Base-by-base conservation (phyloP, 768 basidiomycete species). In the Pleurotus djamor region DNA sequence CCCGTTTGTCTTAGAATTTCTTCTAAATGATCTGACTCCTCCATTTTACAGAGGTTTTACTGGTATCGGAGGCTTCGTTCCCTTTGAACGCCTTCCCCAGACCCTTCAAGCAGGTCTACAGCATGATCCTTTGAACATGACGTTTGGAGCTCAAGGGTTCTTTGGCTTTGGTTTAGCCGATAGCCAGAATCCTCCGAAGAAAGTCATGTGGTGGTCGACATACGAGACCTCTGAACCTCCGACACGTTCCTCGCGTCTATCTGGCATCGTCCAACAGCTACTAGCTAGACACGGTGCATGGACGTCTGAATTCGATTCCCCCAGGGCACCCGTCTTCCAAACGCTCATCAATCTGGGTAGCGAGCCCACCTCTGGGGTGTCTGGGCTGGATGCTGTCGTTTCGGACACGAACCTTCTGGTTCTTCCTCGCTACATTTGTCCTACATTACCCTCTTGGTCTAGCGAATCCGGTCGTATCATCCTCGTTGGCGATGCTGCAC, bases 401-500 rank as follows among this genome's bases (percentile, higher is more conserved):
- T 12, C 38, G 2, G 47, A 61, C 4, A 58, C 37, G 16, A 33
- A 51, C 37, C 12, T 61, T 5, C 69, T 76, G 33, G 61, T 77
- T n/a, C 66, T 79, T 9, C 75, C 78, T 14, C 67, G 72, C 37
- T 79, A 73, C 49, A 64, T 71, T 48, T 69, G 70, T 2, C 72
- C 74, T 5, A 69, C 72, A 10, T 68, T 76, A 32, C 74, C 76
- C 5, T 66, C 59, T 38, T 77, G 74, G 73, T 71, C 67, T 34
- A 72, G 67, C 51, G 65, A 65, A 14, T 68, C 69, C 4, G 62
- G 67, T 6, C 67, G 71, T 14, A 69, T 80, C 35, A 60, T 79
- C 8, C 71, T 79, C 3, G 58, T 79, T 14, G 79, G 79, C 0
- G 77, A 81, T 57, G 76, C 79, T 7, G 77, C 77, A 0, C 79